Base-by-base conservation (phyloP, 179 eudicot species). In the Silene vulgaris region DNA sequence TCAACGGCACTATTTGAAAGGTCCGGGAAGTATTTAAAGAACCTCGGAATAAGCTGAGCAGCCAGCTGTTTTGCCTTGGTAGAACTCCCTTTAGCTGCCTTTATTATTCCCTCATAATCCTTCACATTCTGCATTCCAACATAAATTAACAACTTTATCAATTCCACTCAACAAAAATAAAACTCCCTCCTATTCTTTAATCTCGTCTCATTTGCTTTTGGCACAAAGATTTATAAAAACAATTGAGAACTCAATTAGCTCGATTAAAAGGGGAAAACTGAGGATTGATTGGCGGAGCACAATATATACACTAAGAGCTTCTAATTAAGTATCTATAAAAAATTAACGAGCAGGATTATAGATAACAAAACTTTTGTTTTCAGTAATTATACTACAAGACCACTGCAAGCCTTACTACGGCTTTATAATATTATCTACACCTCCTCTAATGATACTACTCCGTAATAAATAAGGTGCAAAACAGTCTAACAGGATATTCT, bases 11-110 rank as follows among this genome's bases (percentile, higher is more conserved):
- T 64, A 60, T 65, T 86, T 0, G 91, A 84, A 4, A 88, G 84
- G 26, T 81, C 84, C 0, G 98, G 98, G 71, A 90, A 94, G 80
- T 82, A 78, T 87, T 92, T 94, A 76, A 94, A 90, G 74, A 85
- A 92, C 82, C 92, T 88, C 19, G 98, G 98, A 71, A 94, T 94
- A 11, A 94, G 92, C 89, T 94, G 97, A 5, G 98, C 97, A 45
- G 97, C 87, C 78, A 94, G 81, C 63, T 94, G 96, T 79, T 82
- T 89, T 0, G 96, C 92, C 90, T 94, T 94, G 3, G 61, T 71
- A 7, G 88, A 73, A 79, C 89, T 83, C 65, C 94, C 88, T 71
- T 80, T 84, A 1, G 97, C 88, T 19, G 94, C 90, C 77, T 83
- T 75, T 43, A 92, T 88, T n/a, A 92, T 90, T 57, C 84, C 89